Evolutionary conservation across 2,329 filamentous ascomycete species (phyloP), one percentile per base, ranked within the genome.

Genomic region (Aspergillus ustus): DNA sequence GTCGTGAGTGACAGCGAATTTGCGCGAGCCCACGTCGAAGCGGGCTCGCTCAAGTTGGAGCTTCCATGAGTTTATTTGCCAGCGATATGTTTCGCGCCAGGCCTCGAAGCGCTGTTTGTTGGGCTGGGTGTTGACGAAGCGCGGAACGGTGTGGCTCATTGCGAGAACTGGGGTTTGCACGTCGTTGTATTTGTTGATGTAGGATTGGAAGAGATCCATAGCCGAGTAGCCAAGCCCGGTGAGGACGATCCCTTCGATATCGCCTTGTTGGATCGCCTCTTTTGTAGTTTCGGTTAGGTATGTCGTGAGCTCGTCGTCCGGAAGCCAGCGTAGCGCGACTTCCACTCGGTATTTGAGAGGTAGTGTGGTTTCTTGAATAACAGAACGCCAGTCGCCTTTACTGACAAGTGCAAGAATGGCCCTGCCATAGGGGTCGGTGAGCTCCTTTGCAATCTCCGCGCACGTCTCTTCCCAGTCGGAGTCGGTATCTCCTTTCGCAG

Each of bases 91-190:
- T 62, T 87, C 83, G 64, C 84, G 84, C 87, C 87, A 89, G 64
- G 84, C 78, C 51, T 83, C 77, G 73, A 85, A 88, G 60, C 83
- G 83, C 0, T 80, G 64, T 63, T 85, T 81, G 66, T 82, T 79
- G 48, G 83, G 77, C 45, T 69, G 60, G 63, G 87, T 83, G 65
- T 83, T 81, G 62, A 89, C 80, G 70, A 87, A 87, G 0, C 84
- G 79, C 0, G 87, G 86, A 52, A 85, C 83, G 0, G 84, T 84
- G 65, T 85, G 82, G 37, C 84, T 84, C 69, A 86, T 83, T 29
- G 85, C 84, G 1, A 89, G 76, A 0, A 89, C 86, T 1, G 86
- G 83, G 2, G 86, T 87, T 74, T 89, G 87, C 1, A 89, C 73
- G 65, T 89, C 87, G 60, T 84, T 82, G 68, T 84, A 87, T 56